phyloP scores from a whole-genome alignment of 106 monocot species.

The Iris macrosiphon region DNA sequence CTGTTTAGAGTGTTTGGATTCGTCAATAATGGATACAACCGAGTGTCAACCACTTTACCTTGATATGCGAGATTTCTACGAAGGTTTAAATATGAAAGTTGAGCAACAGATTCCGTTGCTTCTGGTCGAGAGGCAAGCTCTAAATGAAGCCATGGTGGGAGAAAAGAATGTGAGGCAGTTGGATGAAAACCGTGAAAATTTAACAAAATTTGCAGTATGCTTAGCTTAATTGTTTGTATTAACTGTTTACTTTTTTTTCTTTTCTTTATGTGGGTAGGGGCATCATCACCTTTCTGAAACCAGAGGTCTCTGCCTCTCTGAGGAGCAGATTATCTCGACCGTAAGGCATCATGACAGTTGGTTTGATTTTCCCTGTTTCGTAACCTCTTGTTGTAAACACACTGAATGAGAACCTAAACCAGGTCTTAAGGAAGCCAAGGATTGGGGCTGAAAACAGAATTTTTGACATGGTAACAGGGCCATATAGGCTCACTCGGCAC shows the following conservation, averaged over 20 bases:
- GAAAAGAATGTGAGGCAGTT: constrained; percentile 69
- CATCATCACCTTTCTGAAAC: constrained; percentile 89
- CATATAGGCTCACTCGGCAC: constrained; percentile 38
- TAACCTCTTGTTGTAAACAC: too few species aligned
- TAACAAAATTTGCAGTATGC: not conserved
- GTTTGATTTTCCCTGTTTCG: not conserved
- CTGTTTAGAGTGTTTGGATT: constrained; percentile 86
- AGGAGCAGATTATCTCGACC: constrained; percentile 88
- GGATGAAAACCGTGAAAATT: not conserved
- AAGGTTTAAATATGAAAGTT: constrained; percentile 93
- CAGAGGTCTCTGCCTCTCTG: constrained; percentile 93
- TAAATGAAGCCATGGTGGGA: constrained; percentile 94
- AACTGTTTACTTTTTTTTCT: not conserved
- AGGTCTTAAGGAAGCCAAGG: constrained; percentile 64
- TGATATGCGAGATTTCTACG: constrained; percentile 84
- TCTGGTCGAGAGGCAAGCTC: constrained; percentile 78
- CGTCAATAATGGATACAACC: constrained; percentile 77
- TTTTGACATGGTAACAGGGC: constrained; percentile 64
- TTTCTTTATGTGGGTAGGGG: constrained; percentile 26
- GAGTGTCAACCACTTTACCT: constrained; percentile 90
- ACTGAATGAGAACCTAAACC: constrained; percentile 2
- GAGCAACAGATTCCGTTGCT: constrained; percentile 83
- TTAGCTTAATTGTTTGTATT: not conserved
- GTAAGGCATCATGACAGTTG: constrained; percentile 24
- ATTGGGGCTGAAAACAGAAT: constrained; percentile 62